Conservation (phyloP, 306 rosid species). For the Glycine latifolia region DNA sequence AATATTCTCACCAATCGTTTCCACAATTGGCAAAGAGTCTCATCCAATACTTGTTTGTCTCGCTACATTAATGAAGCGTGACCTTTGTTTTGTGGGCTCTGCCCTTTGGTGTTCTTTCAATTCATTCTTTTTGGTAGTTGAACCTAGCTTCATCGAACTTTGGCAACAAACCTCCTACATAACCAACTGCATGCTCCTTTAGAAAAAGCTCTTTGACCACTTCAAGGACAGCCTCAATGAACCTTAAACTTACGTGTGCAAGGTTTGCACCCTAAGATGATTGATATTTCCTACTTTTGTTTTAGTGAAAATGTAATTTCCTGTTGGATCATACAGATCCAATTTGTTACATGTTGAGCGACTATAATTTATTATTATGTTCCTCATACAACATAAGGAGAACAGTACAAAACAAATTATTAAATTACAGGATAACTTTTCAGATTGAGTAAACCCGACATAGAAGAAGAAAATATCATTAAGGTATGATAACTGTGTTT, state of each 20-base stretch:
- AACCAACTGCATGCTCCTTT: background rate
- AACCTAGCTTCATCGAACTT: background rate
- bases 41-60: background rate
- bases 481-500: too few relatives aligned
- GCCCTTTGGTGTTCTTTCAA: background rate
- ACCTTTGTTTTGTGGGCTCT: background rate
- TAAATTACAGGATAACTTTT: too few relatives aligned
- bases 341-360: background rate
- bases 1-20: background rate
- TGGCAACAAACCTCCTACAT: background rate
- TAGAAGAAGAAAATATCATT: too few relatives aligned
- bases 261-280: background rate
- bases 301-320: background rate
- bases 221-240: background rate
- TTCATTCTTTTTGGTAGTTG: background rate
- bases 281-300: background rate
- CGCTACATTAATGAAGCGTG: background rate
- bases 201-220: background rate
- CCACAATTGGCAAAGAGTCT: background rate
- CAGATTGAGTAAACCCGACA: too few relatives aligned
- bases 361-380: too few relatives aligned
- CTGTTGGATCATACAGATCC: background rate
- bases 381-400: too few relatives aligned
- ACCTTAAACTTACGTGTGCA: background rate
- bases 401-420: too few relatives aligned